A percentile compares a stretch with the other conserved stretches of the same genome.
Evolutionary conservation across 202 grass and related monocot species (phyloP).

Genomic region (Dendrocalamus latiflorus): DNA sequence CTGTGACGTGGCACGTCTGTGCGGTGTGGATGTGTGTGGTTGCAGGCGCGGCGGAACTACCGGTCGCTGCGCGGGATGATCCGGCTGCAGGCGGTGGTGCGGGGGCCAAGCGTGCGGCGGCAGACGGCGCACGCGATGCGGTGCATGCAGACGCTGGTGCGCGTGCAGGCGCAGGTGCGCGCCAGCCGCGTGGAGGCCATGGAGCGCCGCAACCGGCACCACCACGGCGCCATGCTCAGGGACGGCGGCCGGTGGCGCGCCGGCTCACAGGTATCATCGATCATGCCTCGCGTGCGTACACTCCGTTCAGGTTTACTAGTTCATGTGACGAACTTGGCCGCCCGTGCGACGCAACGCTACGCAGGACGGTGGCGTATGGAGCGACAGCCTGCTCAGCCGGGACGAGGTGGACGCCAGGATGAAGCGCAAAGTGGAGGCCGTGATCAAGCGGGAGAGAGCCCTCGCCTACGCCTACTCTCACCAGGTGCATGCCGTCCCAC

Average conservation of each 20-base stretch:
- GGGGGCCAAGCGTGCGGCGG: conserved; percentile 54
- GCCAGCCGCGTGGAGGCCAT: conserved; percentile 76
- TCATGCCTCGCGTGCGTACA: no score
- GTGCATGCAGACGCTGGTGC: conserved; percentile 80
- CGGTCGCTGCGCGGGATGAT: conserved; percentile 72
- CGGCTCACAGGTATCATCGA: conserved; percentile 34
- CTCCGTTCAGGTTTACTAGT: not conserved
- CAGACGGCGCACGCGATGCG: conserved; percentile 82
- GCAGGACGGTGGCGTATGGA: conserved; percentile 57
- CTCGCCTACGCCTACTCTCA: conserved; percentile 93
- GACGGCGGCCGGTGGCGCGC: conserved; percentile 34
- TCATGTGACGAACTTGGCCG: not conserved
- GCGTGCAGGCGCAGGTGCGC: conserved; percentile 76
- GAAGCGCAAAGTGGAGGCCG: conserved; percentile 72
- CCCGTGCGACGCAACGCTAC: not conserved
- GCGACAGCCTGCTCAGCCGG: conserved; percentile 58
- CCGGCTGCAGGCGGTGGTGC: conserved; percentile 74
- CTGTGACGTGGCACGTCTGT: not conserved
- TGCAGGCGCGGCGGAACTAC: conserved; percentile 75
- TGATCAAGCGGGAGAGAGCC: conserved; percentile 82
- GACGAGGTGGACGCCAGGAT: conserved; percentile 40
- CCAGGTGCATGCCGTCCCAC: conserved; percentile 41
- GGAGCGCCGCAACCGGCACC: conserved; percentile 58
- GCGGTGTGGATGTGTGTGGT: not conserved
- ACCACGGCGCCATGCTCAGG: conserved; percentile 30